Percentiles rank a stretch among this genome's conserved stretches.
Conservation (phyloP, 2,329 filamentous ascomycete species). For the Metarhizium anisopliae region DNA sequence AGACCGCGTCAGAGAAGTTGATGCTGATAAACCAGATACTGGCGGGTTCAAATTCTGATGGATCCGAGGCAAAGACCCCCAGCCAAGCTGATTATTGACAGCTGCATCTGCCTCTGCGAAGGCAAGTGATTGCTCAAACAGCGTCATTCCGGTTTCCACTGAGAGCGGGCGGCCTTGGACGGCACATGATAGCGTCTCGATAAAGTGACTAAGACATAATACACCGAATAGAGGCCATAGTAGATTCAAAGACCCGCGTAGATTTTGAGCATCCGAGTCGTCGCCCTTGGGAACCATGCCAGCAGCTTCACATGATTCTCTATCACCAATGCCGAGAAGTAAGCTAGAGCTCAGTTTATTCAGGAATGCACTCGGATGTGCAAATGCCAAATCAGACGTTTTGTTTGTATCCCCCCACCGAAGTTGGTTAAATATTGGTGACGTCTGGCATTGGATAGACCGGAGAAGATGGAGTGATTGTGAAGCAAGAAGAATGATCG, state of each 20-base stretch:
- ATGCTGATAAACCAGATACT: conserved; percentile 15
- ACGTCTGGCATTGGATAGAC: conserved; percentile 88
- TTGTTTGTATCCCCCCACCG: conserved; percentile 62
- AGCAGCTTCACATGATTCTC: conserved; percentile 64
- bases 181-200: conserved; percentile 82
- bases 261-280: conserved; percentile 37
- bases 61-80: conserved; percentile 51
- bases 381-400: conserved; percentile 59
- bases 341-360: conserved; percentile 64
- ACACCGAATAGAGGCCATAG: conserved; percentile 69
- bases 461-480: conserved; percentile 67
- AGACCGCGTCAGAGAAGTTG: conserved; percentile 45
- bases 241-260: conserved; percentile 69
- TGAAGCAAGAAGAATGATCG: conserved; percentile 58
- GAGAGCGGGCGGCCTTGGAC: conserved; percentile 73
- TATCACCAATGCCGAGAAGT: conserved; percentile 65
- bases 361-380: conserved; percentile 58
- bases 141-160: conserved; percentile 88
- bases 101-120: conserved; percentile 93
- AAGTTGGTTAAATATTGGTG: conserved; percentile 57
- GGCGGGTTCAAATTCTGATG: conserved; percentile 25
- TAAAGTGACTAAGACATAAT: conserved; percentile 68
- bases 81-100: conserved; percentile 69
- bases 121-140: conserved; percentile 91
- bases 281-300: conserved; percentile 56